Base-by-base conservation (phyloP, 2,329 filamentous ascomycete species). In the Diplodia sapinea region DNA sequence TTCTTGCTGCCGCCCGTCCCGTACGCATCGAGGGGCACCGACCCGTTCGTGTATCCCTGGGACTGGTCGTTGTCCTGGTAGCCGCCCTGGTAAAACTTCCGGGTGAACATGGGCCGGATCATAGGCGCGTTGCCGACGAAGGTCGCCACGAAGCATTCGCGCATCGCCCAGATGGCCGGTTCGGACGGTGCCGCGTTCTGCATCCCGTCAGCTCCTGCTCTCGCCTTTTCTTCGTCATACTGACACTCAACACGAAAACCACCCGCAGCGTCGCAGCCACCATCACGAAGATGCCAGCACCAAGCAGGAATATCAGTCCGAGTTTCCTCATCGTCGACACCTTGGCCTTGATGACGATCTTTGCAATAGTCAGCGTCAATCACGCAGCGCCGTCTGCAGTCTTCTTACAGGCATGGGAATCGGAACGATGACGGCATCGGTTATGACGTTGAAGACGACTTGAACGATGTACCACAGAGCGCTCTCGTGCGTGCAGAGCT, bases 51-150 rank as follows among this genome's bases (percentile, higher is more conserved):
- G 55, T 57, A 57, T 57, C 55, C 55, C 33, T 57, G 55, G 8
- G 55, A 57, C 4, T 17, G 5, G 20, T 57, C 55, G 55, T 57
- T 61, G 38, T 61, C 23, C 38, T 31, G 26, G 38, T 61, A 47
- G 6, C 38, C 38, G 56, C 56, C 56, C 38, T 20, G 56, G 56
- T 43, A 72, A 51, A 69, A 72, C 23, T 68, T 66, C 23, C 56
- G 36, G 20, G 70, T 70, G 55, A 72, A 69, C 15, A 72, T 23
- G 29, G 78, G 77, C 0, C 72, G 71, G 0, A 79, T 71, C 70
- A 81, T 77, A 1, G 79, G 78, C 0, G 78, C 75, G 47, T 80
- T 76, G 3, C 76, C 77, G 1, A 79, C 76, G 1, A 79, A 73
- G 38, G 80, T 75, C 2, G 76, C 78, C 11, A 80, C 75, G 26